Base-by-base conservation (phyloP, 2,329 filamentous ascomycete species). In the Sarocladium brachiariae region DNA sequence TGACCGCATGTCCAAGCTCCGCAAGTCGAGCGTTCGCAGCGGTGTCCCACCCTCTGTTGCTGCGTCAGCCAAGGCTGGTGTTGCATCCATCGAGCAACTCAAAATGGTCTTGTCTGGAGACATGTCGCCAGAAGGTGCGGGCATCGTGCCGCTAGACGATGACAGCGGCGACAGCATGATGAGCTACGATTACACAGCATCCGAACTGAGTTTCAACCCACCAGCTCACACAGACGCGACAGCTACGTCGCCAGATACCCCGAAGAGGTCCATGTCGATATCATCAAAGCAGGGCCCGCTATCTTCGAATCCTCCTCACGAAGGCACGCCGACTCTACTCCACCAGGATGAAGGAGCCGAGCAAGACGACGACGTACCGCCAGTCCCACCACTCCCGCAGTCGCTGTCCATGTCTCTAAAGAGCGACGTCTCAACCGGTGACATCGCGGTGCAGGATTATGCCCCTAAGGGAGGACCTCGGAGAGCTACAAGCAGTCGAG, bases 141-240 rank as follows among this genome's bases (percentile, higher is more conserved):
- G 65, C 9, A 55, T 60, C 4, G 56, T 56, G 3, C 69, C 66
- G 25, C 63, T 64, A n/a, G 70, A 73, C 18, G 73, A 76, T 49
- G 79, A 78, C 52, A 77, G 73, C 50, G 81, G 74, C 59, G 85
- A 89, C 50, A 87, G 83, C 63, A 78, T 89, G 72, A 77, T 85
- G 55, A 87, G 83, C 68, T 86, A 83, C 55, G 84, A 87, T 51
- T 76, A 80, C 56, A 78, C 78, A 39, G 73, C 79, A n/a, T 86
- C 83, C 6, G 84, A 88, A 59, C 67, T 81, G 18, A 85, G 80
- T 34, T 83, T 80, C 63, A 81, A 79, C 59, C 73, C 58, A 51
- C 63, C 58, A 52, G 34, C 27, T 16, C 19, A 47, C 39, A 21
- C 49, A 10, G 47, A 50, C 14, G 59, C 59, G 10, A 56, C 64